phyloP scores from a whole-genome alignment of 208 protist species.

The Wallacemonas sp. region DNA sequence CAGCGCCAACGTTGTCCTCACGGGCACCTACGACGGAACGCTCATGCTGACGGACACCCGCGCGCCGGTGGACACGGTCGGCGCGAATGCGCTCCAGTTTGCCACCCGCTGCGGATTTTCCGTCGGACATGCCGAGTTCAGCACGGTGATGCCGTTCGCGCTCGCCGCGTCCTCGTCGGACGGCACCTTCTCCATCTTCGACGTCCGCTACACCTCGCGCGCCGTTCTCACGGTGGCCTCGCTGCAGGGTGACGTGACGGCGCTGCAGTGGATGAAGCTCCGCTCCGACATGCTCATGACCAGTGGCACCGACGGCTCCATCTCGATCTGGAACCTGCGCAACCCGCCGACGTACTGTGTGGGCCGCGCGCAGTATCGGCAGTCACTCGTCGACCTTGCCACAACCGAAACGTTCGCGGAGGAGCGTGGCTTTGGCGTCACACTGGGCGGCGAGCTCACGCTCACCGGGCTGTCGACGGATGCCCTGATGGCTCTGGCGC shows the following conservation, averaged over 20 bases:
- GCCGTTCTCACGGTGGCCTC: slow-evolving; percentile 63
- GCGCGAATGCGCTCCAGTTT: slow-evolving; percentile 28
- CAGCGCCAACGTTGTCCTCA: slow-evolving; percentile 67
- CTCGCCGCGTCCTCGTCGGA: slow-evolving; percentile 64
- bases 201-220: slow-evolving; percentile 59
- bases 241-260: slow-evolving; percentile 71
- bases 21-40: slow-evolving; percentile 65
- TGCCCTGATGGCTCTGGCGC: slow-evolving; percentile 53
- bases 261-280: slow-evolving; percentile 65
- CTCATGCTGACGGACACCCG: slow-evolving; percentile 71
- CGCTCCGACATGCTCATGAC: slow-evolving; percentile 77
- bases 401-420: slow-evolving; percentile 64
- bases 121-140: slow-evolving; percentile 59
- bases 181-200: slow-evolving; percentile 74
- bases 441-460: slow-evolving; percentile 57
- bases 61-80: neutral
- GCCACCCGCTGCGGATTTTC: slow-evolving; percentile 37
- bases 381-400: slow-evolving; percentile 51
- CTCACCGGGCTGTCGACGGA: slow-evolving; percentile 41
- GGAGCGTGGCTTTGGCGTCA: slow-evolving; percentile 73
- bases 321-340: slow-evolving; percentile 82
- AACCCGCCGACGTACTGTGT: slow-evolving; percentile 78
- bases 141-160: slow-evolving; percentile 62
- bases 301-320: slow-evolving; percentile 75
- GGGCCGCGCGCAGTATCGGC: slow-evolving; percentile 64